phyloP scores from a whole-genome alignment of 306 rosid species.

The Quercus engelmannii region DNA sequence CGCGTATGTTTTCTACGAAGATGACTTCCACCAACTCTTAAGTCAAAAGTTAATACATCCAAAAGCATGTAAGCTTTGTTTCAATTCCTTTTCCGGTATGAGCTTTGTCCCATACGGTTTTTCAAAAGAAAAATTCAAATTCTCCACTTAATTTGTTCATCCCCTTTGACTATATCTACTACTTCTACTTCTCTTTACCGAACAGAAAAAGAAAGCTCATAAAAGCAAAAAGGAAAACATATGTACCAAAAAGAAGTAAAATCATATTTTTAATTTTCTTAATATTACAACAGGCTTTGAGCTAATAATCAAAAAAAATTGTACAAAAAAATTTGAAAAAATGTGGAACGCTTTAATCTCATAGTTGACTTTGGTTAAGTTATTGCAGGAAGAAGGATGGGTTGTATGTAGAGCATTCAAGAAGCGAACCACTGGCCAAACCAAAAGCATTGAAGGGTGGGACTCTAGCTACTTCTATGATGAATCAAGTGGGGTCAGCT shows the following conservation, averaged over 20 bases:
- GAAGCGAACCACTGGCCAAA: slow-evolving; percentile 61
- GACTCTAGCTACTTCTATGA: slow-evolving; percentile 62
- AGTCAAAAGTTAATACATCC: slow-evolving; percentile 75
- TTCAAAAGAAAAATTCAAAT: slow-evolving; percentile 34
- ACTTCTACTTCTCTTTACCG: slow-evolving; percentile 32
- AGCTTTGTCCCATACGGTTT: slow-evolving; percentile 29
- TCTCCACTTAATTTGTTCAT: slow-evolving; percentile 9
- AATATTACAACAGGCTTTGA: neutral
- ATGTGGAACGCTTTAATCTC: neutral
- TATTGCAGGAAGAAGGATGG: slow-evolving; percentile 97
- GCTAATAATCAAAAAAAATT: neutral
- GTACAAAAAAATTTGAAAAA: neutral
- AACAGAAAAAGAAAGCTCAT: slow-evolving; percentile 13
- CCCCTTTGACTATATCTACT: slow-evolving; percentile 29
- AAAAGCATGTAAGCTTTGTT: slow-evolving; percentile 34
- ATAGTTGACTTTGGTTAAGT: slow-evolving; percentile 9
- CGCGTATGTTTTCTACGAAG: slow-evolving; percentile 30
- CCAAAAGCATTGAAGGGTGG: slow-evolving; percentile 61
- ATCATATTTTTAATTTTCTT: neutral
- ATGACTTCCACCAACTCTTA: slow-evolving; percentile 46
- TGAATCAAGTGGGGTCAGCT: slow-evolving; percentile 47
- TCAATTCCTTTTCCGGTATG: slow-evolving; percentile 31
- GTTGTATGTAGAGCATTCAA: slow-evolving; percentile 97
- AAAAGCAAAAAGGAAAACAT: slow-evolving; percentile 28
- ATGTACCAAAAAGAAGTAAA: neutral